Percentiles rank a stretch among this genome's conserved stretches.
These are phyloP conservation scores for Amauroascus verrucosus DNA, from an alignment of 2,329 filamentous ascomycete genomes.

Conservation along the genomic window DNA sequence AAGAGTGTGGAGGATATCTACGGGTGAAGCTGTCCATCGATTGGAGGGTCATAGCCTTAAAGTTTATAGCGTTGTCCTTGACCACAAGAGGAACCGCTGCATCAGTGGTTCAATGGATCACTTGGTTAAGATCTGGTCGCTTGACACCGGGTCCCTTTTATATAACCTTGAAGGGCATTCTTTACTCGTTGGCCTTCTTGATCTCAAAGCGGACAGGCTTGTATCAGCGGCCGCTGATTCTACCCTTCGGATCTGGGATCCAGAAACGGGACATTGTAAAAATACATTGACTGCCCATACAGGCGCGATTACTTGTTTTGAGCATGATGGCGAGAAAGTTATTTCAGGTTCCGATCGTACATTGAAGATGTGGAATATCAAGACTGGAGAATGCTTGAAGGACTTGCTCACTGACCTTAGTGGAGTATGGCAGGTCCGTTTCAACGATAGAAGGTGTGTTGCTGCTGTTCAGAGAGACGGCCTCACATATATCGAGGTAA, in stretches of 20 bases:
- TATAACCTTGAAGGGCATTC: constrained; percentile 89
- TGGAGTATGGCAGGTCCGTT: constrained; percentile 99
- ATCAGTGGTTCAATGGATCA: constrained; percentile 99
- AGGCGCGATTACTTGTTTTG: constrained; percentile 95
- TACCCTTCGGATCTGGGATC: constrained; percentile 93
- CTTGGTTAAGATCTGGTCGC: constrained; percentile 92
- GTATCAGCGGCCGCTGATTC: constrained; percentile 94
- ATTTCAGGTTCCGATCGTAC: constrained; percentile 93
- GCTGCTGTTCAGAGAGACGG: constrained; percentile 89
- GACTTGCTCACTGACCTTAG: constrained; percentile 87
- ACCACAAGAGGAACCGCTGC: constrained; percentile 82
- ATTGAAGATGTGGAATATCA: constrained; percentile 97
- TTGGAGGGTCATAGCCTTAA: constrained; percentile 82
- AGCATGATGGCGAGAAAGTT: constrained; percentile 92
- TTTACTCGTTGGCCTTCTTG: constrained; percentile 81
- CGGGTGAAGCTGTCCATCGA: constrained; percentile 74
- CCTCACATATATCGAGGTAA: constrained; percentile 90
- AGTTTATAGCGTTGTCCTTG: constrained; percentile 93
- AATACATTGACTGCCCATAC: constrained; percentile 87
- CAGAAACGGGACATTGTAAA: constrained; percentile 81
- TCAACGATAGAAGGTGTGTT: constrained; percentile 89
- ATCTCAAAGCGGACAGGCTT: constrained; percentile 77
- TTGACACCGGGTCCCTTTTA: constrained; percentile 72
- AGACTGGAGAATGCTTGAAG: constrained; percentile 81
- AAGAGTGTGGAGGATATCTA: constrained; percentile 94